A percentile compares a stretch with the other conserved stretches of the same genome.
Conservation (phyloP, 192 early-diverging fungal species). For the Coemansia umbellata region DNA sequence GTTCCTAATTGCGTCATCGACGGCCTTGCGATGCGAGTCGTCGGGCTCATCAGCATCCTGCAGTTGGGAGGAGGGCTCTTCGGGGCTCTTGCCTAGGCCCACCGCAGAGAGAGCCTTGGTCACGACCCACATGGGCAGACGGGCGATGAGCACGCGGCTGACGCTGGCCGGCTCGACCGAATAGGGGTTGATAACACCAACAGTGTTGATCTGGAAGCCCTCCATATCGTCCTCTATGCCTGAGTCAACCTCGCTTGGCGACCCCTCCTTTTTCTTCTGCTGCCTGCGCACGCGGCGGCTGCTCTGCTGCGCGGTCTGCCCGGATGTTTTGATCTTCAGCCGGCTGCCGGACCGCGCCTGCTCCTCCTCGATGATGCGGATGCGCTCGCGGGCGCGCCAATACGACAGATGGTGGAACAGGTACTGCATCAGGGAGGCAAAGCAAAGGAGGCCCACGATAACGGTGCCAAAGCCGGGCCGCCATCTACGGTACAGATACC, state of each 20-base stretch:
- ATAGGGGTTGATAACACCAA: slow-evolving; percentile 50
- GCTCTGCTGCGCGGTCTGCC: slow-evolving; percentile 10
- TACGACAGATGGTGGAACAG: slow-evolving; percentile 58
- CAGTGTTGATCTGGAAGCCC: slow-evolving; percentile 28
- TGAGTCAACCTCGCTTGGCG: slow-evolving; percentile 12
- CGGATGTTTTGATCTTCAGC: background rate
- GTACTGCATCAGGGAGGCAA: slow-evolving; percentile 63
- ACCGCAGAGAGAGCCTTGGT: slow-evolving; percentile 11
- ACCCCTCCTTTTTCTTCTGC: slow-evolving; percentile 6
- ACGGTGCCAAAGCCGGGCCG: slow-evolving; percentile 66
- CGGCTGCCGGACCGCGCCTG: slow-evolving; percentile 9
- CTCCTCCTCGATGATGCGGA: slow-evolving; percentile 37
- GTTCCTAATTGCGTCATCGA: slow-evolving; percentile 13
- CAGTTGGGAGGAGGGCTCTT: background rate
- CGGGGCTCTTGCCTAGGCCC: slow-evolving; percentile 9
- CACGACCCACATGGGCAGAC: slow-evolving; percentile 15
- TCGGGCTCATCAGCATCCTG: slow-evolving; percentile 4
- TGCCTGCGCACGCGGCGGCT: slow-evolving; percentile 12
- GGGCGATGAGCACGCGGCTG: slow-evolving; percentile 23
- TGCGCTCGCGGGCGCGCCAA: slow-evolving; percentile 58
- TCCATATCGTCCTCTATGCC: slow-evolving; percentile 36
- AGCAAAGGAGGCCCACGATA: slow-evolving; percentile 51
- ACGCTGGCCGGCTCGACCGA: slow-evolving; percentile 35
- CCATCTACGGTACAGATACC: slow-evolving; percentile 68
- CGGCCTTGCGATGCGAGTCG: slow-evolving; percentile 2